Evolutionary conservation across 305 asterid species (phyloP), one percentile per base, ranked within the genome.

Genomic region (Fraxinus dipetala): DNA sequence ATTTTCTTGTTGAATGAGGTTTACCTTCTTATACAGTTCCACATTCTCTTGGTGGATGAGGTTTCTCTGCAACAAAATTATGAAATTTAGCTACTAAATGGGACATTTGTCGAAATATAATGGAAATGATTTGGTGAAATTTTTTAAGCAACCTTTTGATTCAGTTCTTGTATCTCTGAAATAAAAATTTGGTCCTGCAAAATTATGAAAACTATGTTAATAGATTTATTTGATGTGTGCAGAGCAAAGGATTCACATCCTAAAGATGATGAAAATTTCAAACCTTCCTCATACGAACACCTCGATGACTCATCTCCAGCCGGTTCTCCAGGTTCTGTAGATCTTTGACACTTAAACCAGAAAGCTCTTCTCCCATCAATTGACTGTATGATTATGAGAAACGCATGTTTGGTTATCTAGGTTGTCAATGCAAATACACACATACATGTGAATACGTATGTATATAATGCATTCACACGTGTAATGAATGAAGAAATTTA

Each of bases 311-410:
- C 81, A 72, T 87, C 80, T 93, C 97, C 81, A 91, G 90, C 85
- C 89, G 91, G 70, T 85, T 91, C 86, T 91, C 97, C 87, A 93
- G 80, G 85, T 83, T 89, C 78, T 89, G 93, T 72, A 93, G 87
- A 83, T 90, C 97, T 81, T 83, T 86, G 65, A 91, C 88, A 75
- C 81, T 84, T 76, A 93, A 81, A 84, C 93, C 90, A 77, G 90
- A 85, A 85, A 93, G 92, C 78, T 91, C 92, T 84, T 91, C 93
- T 10, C 95, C 97, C 91, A 86, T 89, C 88, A 93, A 83, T 83
- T 89, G 89, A 89, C 95, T 93, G 88, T 32, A 16, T 81, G 28
- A 78, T 75, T 45, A 81, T 72, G 72, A 70, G 54, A 56, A 69
- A 78, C 82, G 36, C 32, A 16, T 51, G 43, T 80, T 77, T 51